Evolutionary conservation across 768 basidiomycete genomes (phyloP), one percentile per base, ranked within the genome.

Genomic region (Rhodotorula kratochvilovae): DNA sequence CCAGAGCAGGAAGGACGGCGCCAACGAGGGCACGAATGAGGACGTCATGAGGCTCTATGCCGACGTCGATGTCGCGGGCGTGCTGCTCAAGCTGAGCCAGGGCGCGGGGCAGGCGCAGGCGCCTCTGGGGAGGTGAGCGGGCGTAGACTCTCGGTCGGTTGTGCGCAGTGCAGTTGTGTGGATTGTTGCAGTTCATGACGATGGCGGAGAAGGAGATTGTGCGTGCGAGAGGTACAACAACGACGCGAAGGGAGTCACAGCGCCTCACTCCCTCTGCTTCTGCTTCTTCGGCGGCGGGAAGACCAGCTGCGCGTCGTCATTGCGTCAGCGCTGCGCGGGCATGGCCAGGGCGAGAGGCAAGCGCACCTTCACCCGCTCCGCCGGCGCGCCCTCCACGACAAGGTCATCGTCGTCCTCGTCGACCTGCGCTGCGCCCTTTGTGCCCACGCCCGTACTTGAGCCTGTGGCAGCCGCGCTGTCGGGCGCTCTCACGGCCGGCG

Each of bases 11-110:
- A 78, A 78, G 63, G 59, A 54, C 61, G 57, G 54, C 54, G 33
- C 39, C 57, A 57, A 56, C 56, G 65, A 51, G 62, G 43, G 15
- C 60, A 56, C 36, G 53, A 67, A 25, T 19, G 68, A 74, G 59
- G 51, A 67, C 39, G 50, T 67, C 43, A 66, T 63, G 53, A 58
- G 62, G 3, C 19, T 66, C 51, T 75, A 71, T 35, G 43, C 46
- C 31, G 65, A 67, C 29, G 74, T 75, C 12, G 70, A 75, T 7
- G 70, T 75, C 13, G 45, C 61, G 31, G 74, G 74, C 5, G 56
- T 57, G n/a, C 35, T 75, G 27, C 33, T 75, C 50, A 75, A 75
- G 67, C 13, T 69, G 5, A 67, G 63, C 16, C 25, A 27, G 25
- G 46, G 43, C 19, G n/a, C 11, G 29, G 33, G 7, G 56, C 11